These are phyloP conservation scores for Limtongozyma cylindracea DNA, from an alignment of 805 yeast species.

Conservation along the genomic window DNA sequence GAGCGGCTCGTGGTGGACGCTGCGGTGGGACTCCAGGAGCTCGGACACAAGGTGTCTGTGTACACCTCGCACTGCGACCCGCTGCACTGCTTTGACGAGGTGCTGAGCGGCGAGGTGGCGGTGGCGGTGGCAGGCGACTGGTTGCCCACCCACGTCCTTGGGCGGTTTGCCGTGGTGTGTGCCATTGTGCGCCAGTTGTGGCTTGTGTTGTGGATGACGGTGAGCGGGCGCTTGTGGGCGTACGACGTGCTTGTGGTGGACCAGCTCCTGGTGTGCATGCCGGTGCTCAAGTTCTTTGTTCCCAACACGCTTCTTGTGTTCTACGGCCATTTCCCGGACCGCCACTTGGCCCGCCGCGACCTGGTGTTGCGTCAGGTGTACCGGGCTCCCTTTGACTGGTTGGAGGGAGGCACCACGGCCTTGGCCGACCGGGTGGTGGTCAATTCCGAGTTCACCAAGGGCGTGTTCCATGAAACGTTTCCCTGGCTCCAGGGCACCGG, in stretches of 20 bases:
- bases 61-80: slow-evolving; percentile 83
- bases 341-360: slow-evolving; percentile 36
- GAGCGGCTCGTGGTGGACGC: slow-evolving; percentile 93
- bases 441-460: slow-evolving; percentile 63
- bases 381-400: slow-evolving; percentile 59
- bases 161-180: slow-evolving; percentile 53
- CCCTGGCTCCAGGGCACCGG: no score
- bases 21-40: slow-evolving; percentile 63
- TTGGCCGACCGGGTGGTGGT: slow-evolving; percentile 65
- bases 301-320: slow-evolving; percentile 34
- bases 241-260: slow-evolving; percentile 69
- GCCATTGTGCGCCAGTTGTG: slow-evolving; percentile 69
- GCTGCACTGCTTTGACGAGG: slow-evolving; percentile 80
- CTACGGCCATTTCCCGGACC: slow-evolving; percentile 95
- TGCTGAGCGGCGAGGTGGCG: slow-evolving; percentile 25
- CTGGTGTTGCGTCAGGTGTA: slow-evolving; percentile 33
- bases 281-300: slow-evolving; percentile 30
- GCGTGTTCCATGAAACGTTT: slow-evolving; percentile 45
- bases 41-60: slow-evolving; percentile 31
- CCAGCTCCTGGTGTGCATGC: slow-evolving; percentile 69
- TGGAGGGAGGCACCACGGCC: slow-evolving; percentile 63
- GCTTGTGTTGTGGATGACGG: slow-evolving; percentile 20
- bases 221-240: slow-evolving; percentile 16
- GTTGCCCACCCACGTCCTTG: slow-evolving; percentile 44
- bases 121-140: slow-evolving; percentile 67